Evolutionary conservation across 1,284 basidiomycete species (phyloP), one percentile per base, ranked within the genome.

Genomic region (Rhizopogon parksii): DNA sequence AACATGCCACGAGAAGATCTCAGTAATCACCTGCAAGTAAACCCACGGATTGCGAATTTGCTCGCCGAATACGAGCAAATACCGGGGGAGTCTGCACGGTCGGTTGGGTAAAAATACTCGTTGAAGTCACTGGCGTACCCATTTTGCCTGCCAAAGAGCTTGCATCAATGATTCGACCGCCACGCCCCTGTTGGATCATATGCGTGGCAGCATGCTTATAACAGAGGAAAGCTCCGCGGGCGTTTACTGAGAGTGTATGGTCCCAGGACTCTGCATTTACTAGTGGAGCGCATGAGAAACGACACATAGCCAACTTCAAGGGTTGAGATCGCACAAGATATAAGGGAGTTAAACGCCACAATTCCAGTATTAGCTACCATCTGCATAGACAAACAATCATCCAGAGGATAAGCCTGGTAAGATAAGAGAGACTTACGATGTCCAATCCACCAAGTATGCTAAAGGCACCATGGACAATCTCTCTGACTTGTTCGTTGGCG

Each of bases 171-270:
- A 74, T 69, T 40, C 70, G 61, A 2, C 72, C 72, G 11, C 71
- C 71, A 19, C 53, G 55, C 12, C 70, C 71, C 57, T 74, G 71
- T 58, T 67, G 65, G 46, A 73, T 68, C 71, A 73, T 73, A 57
- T 72, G 69, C 51, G 59, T 59, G 24, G 72, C 72, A 3, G 71
- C 69, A 12, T 52, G 36, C 52, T 61, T 59, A 50, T 65, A 65
- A 51, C 60, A 65, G 8, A 60, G 49, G 35, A 58, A 57, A 9
- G 59, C 49, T 21, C 63, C 62, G 32, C 55, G 54, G 25, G 61
- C 57, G 52, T 63, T 65, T 40, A 63, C 51, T 15, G 46, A 40
- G 49, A 56, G 47, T 2, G 58, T 42, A 27, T 48, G 47, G 46
- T 59, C 59, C 37, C 46, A 56, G 4, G 36, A 30, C 15, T 53